phyloP scores from a whole-genome alignment of 345 rosid species.

The Theobroma cacao region DNA sequence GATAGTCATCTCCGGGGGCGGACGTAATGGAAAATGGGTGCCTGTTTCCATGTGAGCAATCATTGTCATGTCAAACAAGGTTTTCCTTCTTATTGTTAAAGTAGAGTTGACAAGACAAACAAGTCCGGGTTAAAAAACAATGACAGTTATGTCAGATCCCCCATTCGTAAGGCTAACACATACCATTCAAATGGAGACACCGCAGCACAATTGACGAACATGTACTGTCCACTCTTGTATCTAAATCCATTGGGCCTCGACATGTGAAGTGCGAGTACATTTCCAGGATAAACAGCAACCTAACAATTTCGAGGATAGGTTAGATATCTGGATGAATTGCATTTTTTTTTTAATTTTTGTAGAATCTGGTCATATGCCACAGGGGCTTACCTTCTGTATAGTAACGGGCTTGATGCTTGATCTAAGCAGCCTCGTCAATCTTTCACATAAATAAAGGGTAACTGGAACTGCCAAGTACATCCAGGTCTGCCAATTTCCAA shows the following conservation, averaged over 20 bases:
- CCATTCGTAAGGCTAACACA: neutral
- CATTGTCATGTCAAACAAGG: neutral
- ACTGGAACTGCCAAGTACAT: constrained; percentile 73
- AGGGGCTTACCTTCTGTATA: constrained; percentile 54
- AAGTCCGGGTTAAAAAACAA: neutral
- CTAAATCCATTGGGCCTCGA: constrained; percentile 77
- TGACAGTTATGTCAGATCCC: neutral
- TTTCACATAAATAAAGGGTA: constrained; percentile 52
- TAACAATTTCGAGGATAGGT: constrained; percentile 3
- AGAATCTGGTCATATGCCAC: no score
- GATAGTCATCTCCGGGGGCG: constrained; percentile 74
- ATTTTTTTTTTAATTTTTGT: neutral
- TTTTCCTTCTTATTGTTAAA: no score
- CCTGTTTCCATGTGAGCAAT: constrained; percentile 36
- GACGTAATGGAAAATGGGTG: constrained; percentile 90
- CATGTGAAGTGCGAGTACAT: constrained; percentile 70
- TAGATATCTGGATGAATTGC: neutral
- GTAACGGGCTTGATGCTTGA: constrained; percentile 67
- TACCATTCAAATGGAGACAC: constrained; percentile 89
- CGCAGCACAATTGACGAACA: constrained; percentile 79
- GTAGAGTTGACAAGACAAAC: neutral
- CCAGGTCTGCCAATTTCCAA: constrained; percentile 56
- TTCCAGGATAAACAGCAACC: constrained; percentile 79
- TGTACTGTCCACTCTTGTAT: constrained; percentile 84
- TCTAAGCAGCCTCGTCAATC: constrained; percentile 63